These are phyloP conservation scores for Zymoseptoria ardabiliae DNA, from an alignment of 2,329 filamentous ascomycete species.

Conservation along the genomic window DNA sequence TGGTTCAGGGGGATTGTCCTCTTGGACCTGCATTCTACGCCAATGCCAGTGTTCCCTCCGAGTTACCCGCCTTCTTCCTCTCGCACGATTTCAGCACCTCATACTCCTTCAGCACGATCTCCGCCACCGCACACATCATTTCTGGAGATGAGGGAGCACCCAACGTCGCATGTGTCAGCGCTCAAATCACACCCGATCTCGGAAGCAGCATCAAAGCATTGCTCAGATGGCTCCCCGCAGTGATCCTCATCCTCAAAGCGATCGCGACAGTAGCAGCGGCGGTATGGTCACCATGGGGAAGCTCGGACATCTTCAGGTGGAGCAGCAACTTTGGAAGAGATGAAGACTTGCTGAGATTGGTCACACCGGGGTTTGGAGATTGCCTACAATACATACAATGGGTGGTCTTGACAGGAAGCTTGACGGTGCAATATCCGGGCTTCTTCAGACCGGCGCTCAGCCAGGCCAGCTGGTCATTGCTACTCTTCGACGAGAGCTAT, in stretches of 20 bases:
- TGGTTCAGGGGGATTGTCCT: conserved; percentile 60
- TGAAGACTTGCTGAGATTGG: conserved; percentile 79
- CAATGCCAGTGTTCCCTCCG: conserved; percentile 45
- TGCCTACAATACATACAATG: conserved; percentile 97
- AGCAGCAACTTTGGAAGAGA: conserved; percentile 97
- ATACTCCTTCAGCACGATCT: conserved; percentile 79
- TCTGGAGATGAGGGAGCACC: conserved; percentile 61
- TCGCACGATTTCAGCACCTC: conserved; percentile 68
- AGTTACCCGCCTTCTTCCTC: conserved; percentile 65
- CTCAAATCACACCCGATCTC: conserved; percentile 77
- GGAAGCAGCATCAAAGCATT: conserved; percentile 61
- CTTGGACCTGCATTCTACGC: conserved; percentile 63
- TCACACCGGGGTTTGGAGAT: conserved; percentile 93
- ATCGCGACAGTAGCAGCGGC: conserved; percentile 76
- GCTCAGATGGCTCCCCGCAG: conserved; percentile 67
- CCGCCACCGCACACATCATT: conserved; percentile 63
- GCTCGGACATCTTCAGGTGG: conserved; percentile 85
- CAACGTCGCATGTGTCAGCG: conserved; percentile 69
- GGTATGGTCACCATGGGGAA: conserved; percentile 90
- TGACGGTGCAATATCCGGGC: conserved; percentile 83
- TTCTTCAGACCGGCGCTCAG: conserved; percentile 90
- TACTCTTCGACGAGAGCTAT: conserved; percentile 92
- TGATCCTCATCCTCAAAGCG: conserved; percentile 71
- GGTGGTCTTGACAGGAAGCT: conserved; percentile 73
- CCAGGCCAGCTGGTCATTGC: conserved; percentile 76